Evolutionary conservation across 148 eudicot genomes (phyloP).

Genomic region (Chenopodium suecicum): DNA sequence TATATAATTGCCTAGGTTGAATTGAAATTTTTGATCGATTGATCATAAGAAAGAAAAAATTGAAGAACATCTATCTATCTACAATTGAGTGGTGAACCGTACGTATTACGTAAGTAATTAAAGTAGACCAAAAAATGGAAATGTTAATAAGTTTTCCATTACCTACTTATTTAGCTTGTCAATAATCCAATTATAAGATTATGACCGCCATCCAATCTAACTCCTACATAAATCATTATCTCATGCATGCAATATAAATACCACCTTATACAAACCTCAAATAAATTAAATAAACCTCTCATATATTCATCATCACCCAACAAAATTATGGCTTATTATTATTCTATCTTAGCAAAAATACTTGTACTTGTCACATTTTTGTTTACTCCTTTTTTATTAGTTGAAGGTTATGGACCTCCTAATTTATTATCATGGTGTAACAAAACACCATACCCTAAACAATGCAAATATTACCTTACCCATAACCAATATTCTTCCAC

Average conservation of each 20-base stretch:
- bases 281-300: not conserved
- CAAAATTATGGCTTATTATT: slow-evolving; percentile 9
- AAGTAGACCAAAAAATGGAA: not conserved
- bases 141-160: not conserved
- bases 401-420: slow-evolving; percentile 8
- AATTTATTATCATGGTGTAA: slow-evolving; percentile 49
- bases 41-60: not conserved
- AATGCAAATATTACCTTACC: slow-evolving; percentile 53
- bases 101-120: not conserved
- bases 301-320: not conserved
- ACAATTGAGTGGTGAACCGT: not conserved
- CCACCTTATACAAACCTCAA: not conserved
- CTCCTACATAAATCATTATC: not conserved
- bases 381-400: not conserved
- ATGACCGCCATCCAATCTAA: not conserved
- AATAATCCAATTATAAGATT: not conserved
- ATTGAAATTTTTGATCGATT: not conserved
- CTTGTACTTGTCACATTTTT: not conserved
- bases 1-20: too few species aligned
- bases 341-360: not conserved
- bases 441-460: slow-evolving; percentile 63
- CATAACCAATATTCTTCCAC: slow-evolving; percentile 25
- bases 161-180: not conserved
- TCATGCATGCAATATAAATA: not conserved
- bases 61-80: too few species aligned